Base-by-base conservation (phyloP, 331 rosid species). In the Stylosanthes scabra region DNA sequence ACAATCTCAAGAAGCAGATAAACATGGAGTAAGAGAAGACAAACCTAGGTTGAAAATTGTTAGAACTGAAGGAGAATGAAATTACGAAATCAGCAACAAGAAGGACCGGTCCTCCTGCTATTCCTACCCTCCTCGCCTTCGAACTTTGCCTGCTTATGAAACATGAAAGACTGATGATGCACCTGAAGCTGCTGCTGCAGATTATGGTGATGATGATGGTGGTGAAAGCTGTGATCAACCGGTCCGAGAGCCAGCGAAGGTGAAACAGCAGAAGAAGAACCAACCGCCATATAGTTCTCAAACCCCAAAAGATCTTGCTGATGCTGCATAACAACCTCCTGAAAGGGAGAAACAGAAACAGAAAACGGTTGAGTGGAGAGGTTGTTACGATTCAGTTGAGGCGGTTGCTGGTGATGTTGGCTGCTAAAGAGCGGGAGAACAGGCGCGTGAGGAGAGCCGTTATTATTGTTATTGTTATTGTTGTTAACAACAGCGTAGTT, bases 161-260 rank as follows among this genome's bases (percentile, higher is more conserved):
- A 44, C 2, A 9, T 9, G 27, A 58, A 29, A 1, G 66, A 45
- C 5, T 44, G 13, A 4, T 42, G 9, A 5, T 49, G 57, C 57
- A 0, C 27, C 57, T 55, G 59, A 55, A 55, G 2, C 28, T 52
- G 58, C 58, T 6, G 28, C 15, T 52, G 58, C 28, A n/a, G 1
- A 31, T 31, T 8, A 1, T 4, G 25, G 20, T 8, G 11, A 14
- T 14, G n/a, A n/a, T n/a, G 16, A 51, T 14, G 57, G 2, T 14
- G 57, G 2, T 51, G 16, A 49, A 8, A 51, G 5, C 63, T 9
- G 40, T 62, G 70, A 51, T 51, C 57, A 20, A 7, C 25, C 2
- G 28, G 57, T 8, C 57, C 87, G 37, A 86, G 71, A 14, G 86
- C 85, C 66, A 88, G 66, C 0, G 88, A 74, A 15, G 90, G 83